Conservation (phyloP, 352 stramenopile genomes). For the Globisporangium spiculum region DNA sequence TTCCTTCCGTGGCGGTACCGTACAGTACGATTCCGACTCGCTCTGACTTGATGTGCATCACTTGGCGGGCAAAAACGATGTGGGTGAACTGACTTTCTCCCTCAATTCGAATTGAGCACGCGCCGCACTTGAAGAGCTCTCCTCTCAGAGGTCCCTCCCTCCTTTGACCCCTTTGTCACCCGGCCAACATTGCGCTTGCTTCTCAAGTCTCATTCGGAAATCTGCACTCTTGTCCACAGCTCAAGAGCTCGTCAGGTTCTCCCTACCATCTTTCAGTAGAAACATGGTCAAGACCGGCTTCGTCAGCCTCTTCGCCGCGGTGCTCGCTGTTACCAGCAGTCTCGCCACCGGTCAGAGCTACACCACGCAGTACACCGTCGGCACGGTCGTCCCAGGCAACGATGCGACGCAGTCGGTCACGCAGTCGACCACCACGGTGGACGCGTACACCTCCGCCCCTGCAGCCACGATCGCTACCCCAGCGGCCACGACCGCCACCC, state of each 20-base stretch:
- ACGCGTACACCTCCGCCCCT: conserved; percentile 4
- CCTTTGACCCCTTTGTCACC: not conserved
- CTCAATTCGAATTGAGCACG: too few species aligned
- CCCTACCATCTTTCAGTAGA: not conserved
- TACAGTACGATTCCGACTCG: not conserved
- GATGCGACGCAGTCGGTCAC: not conserved
- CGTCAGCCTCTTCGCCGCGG: conserved; percentile 7
- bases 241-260: too few species aligned
- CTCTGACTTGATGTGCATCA: conserved; percentile 9
- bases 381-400: conserved; percentile 5
- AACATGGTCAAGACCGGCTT: conserved; percentile 15
- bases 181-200: not conserved
- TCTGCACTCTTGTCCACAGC: not conserved
- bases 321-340: conserved; percentile 6
- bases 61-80: not conserved
- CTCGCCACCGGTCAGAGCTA: conserved; percentile 3
- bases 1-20: too few species aligned
- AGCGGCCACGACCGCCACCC: not conserved
- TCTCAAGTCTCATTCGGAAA: conserved; percentile 5
- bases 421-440: not conserved
- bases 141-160: not conserved
- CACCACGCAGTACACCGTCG: conserved; percentile 4
- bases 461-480: not conserved
- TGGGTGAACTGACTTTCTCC: too few species aligned
- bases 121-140: not conserved